These are phyloP conservation scores for Fragaria iinumae DNA, from an alignment of 306 rosid species.

Conservation along the genomic window DNA sequence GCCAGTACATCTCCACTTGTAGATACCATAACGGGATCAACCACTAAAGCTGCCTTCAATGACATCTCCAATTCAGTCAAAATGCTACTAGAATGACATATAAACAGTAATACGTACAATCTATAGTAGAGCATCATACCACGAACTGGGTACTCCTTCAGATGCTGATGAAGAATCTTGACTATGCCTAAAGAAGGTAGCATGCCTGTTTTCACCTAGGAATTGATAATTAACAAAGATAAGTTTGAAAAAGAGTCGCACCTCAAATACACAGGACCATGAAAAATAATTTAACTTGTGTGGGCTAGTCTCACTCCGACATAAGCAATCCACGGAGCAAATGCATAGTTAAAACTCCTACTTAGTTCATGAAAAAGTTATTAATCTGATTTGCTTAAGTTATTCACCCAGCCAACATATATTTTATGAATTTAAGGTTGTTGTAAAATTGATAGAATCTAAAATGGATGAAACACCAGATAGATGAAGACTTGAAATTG, in stretches of 20 bases:
- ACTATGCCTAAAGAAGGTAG: slow-evolving; percentile 62
- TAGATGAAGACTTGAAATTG: no score
- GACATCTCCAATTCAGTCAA: slow-evolving; percentile 30
- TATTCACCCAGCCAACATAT: no score
- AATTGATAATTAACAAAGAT: background rate
- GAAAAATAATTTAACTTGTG: background rate
- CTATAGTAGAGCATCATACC: slow-evolving; percentile 49
- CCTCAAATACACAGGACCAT: background rate
- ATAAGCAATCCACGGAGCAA: background rate
- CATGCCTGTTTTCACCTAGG: slow-evolving; percentile 92
- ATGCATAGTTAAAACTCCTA: background rate
- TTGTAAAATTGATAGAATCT: no score
- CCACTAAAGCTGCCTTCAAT: slow-evolving; percentile 85
- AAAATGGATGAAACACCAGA: no score
- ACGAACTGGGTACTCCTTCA: slow-evolving; percentile 65
- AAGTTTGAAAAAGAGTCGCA: background rate
- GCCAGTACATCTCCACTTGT: slow-evolving; percentile 84
- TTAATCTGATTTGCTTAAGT: no score
- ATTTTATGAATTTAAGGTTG: no score
- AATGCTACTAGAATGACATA: slow-evolving; percentile 23
- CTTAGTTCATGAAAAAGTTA: background rate
- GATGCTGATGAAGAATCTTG: slow-evolving; percentile 55
- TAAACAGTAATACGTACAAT: slow-evolving; percentile 9
- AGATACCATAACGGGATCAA: slow-evolving; percentile 97
- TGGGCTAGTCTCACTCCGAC: background rate